Conservation (phyloP, 2,329 filamentous ascomycete genomes). For the Amphichorda felina region DNA sequence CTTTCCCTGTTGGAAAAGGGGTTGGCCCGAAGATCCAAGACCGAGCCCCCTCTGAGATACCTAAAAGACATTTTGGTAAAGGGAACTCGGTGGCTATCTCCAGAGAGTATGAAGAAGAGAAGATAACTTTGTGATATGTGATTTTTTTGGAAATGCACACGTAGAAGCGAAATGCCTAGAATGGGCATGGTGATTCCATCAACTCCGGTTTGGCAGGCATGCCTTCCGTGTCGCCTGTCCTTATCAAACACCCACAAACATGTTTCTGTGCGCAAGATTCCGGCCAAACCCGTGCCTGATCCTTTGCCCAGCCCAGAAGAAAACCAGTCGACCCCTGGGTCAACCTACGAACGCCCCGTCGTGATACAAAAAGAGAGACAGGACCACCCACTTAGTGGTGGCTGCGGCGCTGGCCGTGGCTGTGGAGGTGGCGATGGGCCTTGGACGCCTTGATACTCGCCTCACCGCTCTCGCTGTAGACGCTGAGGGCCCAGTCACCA, state of each 20-base stretch:
- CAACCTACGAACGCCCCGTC: not conserved
- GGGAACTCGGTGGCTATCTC: not conserved
- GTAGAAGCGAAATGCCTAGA: not conserved
- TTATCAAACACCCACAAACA: too few relatives aligned
- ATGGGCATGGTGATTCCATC: not conserved
- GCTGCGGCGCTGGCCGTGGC: constrained; percentile 18
- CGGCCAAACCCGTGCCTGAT: not conserved
- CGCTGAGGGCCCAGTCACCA: constrained; percentile 30
- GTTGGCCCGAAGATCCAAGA: not conserved
- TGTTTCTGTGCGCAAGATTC: too few relatives aligned
- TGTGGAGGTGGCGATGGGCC: constrained; percentile 22
- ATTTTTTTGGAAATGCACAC: not conserved
- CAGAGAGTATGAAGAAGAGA: not conserved
- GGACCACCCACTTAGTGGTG: constrained; percentile 10
- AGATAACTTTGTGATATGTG: not conserved
- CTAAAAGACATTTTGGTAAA: not conserved
- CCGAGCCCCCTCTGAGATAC: not conserved
- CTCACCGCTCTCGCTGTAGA: constrained; percentile 27
- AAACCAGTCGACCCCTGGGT: too few relatives aligned
- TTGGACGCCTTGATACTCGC: constrained; percentile 14
- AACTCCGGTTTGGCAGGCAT: too few relatives aligned
- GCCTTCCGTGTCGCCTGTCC: too few relatives aligned
- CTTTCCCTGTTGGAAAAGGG: not conserved
- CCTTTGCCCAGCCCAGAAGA: too few relatives aligned
- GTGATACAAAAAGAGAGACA: not conserved